Conservation (phyloP, 2,329 filamentous ascomycete genomes). For the Aspergillus nomiae region DNA sequence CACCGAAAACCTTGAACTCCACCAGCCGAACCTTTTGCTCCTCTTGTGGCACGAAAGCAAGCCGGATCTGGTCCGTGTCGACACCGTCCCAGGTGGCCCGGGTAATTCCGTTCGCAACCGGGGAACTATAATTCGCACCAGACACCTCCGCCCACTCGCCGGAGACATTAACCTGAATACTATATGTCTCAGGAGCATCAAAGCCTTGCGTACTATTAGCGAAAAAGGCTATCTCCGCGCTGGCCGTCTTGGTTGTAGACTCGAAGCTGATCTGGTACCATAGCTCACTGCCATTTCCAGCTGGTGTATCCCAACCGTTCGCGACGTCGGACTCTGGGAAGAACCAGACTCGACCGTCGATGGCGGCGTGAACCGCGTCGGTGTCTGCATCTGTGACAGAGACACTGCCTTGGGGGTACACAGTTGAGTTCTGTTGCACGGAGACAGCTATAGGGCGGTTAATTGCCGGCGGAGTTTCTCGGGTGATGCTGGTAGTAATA, state of each 20-base stretch:
- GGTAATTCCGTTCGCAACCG: constrained; percentile 22
- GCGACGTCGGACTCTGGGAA: constrained; percentile 18
- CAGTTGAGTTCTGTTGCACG: constrained; percentile 15
- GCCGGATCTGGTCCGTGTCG: constrained; percentile 7
- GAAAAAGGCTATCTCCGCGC: constrained; percentile 23
- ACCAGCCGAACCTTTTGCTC: constrained; percentile 19
- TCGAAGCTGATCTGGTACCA: constrained; percentile 23
- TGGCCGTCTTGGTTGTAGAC: neutral
- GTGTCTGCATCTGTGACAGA: constrained; percentile 15
- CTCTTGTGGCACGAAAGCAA: constrained; percentile 16
- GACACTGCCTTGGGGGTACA: constrained; percentile 18
- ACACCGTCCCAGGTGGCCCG: constrained; percentile 16
- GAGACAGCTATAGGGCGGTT: constrained; percentile 18
- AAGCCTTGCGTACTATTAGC: constrained; percentile 15
- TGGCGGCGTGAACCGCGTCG: constrained; percentile 16
- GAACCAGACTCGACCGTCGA: constrained; percentile 24
- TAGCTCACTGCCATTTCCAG: constrained; percentile 20
- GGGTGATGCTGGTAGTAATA: constrained; percentile 10
- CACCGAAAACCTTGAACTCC: constrained; percentile 19
- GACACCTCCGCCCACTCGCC: constrained; percentile 18
- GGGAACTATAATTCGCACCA: constrained; percentile 7
- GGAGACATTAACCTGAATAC: constrained; percentile 10
- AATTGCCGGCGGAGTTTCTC: constrained; percentile 6
- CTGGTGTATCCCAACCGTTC: constrained; percentile 24
- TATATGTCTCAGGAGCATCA: constrained; percentile 17